phyloP scores from a whole-genome alignment of 2,329 filamentous ascomycete species.

The Epichloe glyceriae region DNA sequence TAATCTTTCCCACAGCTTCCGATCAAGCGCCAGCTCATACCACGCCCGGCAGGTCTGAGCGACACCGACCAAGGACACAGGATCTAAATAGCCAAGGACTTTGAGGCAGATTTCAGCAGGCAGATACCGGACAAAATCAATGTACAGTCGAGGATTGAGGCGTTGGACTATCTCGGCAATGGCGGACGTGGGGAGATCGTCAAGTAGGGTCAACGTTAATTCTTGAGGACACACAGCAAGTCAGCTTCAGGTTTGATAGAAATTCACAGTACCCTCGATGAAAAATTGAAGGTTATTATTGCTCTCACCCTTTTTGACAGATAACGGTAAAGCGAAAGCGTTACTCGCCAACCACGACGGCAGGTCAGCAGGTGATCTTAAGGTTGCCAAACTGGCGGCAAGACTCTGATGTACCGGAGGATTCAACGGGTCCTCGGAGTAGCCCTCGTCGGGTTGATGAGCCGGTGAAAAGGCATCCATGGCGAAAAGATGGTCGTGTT shows the following conservation, averaged over 20 bases:
- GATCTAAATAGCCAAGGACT: constrained; percentile 76
- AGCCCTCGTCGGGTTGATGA: constrained; percentile 67
- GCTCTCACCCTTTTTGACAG: constrained; percentile 26
- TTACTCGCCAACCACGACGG: constrained; percentile 37
- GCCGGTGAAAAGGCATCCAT: constrained; percentile 38
- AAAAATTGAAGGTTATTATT: constrained; percentile 22
- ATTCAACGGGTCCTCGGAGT: constrained; percentile 61
- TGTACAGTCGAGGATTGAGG: constrained; percentile 73
- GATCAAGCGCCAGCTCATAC: constrained; percentile 70
- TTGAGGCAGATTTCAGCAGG: constrained; percentile 85
- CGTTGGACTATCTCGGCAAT: constrained; percentile 71
- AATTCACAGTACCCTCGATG: not conserved
- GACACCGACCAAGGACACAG: constrained; percentile 64
- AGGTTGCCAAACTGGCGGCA: constrained; percentile 20
- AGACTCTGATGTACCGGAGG: constrained; percentile 22
- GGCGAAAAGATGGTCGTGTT: constrained; percentile 12
- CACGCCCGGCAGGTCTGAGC: constrained; percentile 70
- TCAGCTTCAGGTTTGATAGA: constrained; percentile 7
- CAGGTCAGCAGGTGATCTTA: constrained; percentile 30
- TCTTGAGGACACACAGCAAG: constrained; percentile 35
- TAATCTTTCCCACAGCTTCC: constrained; percentile 71
- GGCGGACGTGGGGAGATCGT: constrained; percentile 65
- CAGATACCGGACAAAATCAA: constrained; percentile 77
- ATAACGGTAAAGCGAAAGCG: constrained; percentile 33
- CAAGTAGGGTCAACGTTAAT: constrained; percentile 65